Evolutionary conservation across 2,329 filamentous ascomycete genomes (phyloP).

Genomic region (Talaromyces sp.): DNA sequence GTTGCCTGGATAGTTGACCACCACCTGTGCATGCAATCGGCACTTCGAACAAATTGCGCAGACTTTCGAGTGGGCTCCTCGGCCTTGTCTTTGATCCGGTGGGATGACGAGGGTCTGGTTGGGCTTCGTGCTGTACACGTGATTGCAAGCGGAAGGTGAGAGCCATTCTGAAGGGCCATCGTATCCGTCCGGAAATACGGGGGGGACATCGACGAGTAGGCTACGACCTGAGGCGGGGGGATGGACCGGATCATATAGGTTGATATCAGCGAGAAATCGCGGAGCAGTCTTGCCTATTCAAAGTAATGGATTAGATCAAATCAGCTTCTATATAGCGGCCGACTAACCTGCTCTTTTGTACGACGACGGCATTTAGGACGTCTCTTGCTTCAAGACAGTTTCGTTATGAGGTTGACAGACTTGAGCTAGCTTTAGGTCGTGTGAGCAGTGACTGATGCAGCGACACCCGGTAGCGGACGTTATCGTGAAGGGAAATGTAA

Average conservation of each 20-base stretch:
- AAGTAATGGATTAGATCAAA: not conserved
- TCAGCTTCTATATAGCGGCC: constrained; percentile 22
- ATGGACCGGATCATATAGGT: constrained; percentile 45
- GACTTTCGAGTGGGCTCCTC: constrained; percentile 53
- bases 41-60: constrained; percentile 61
- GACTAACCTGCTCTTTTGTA: constrained; percentile 32
- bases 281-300: constrained; percentile 49
- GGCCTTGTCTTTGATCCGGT: constrained; percentile 35
- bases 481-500: not conserved
- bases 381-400: not conserved
- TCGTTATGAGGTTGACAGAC: not conserved
- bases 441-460: not conserved
- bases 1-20: constrained; percentile 50
- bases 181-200: constrained; percentile 43
- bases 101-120: constrained; percentile 51
- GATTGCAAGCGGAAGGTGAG: constrained; percentile 52
- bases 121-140: constrained; percentile 57
- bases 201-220: constrained; percentile 57
- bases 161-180: constrained; percentile 34
- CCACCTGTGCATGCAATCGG: constrained; percentile 59
- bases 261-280: constrained; percentile 45
- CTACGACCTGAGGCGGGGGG: constrained; percentile 47
- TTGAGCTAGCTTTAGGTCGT: not conserved
- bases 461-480: not conserved
- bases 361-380: constrained; percentile 24